Evolutionary conservation across 176 grass and related monocot species (phyloP), one percentile per base, ranked within the genome.

Genomic region (Paspalum vaginatum): DNA sequence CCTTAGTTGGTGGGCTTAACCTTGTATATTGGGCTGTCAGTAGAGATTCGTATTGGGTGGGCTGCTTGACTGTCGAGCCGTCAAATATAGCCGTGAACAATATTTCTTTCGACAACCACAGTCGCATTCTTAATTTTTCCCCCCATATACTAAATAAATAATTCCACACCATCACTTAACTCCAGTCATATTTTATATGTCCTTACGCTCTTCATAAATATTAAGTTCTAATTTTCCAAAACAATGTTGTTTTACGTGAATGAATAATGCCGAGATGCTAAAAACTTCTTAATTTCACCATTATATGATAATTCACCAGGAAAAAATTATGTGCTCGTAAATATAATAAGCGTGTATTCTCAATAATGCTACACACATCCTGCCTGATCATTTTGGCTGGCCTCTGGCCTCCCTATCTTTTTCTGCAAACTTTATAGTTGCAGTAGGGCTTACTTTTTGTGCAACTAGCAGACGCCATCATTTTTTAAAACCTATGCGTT

Each of bases 261-360:
- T 6, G 24, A 17, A 9, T 18, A 20, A 18, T 72, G 37, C 13
- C 13, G 0, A 52, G 22, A 51, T 27, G 13, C 7, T 51, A 32
- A 32, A 8, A 50, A 17, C 20, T 40, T 70, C 70, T 73, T 52
- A 63, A 61, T 41, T 20, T 73, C 45, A 63, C 45, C 56, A 63
- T 20, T 20, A 21, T 56, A 2, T 32, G 32, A 32, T 32, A 32
- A 32, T 32, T 32, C 20, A 39, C 5, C 26, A 21, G 47, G 24
- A 32, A 32, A 32, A 32, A 32, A 32, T 32, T 32, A 32, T 32
- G 3, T 32, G 32, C 32, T 32, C 18, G 26, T 10, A 25, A 43
- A 42, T n/a, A n/a, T n/a, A n/a, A n/a, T 21, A 42, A 27, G 11
- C 20, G 24, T 62, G 61, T 25, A 48, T 71, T n/a, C 1, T 69